Evolutionary conservation across 108 stramenopile species (phyloP), one percentile per base, ranked within the genome.

Genomic region (Pseudonitzschia multistriata): DNA sequence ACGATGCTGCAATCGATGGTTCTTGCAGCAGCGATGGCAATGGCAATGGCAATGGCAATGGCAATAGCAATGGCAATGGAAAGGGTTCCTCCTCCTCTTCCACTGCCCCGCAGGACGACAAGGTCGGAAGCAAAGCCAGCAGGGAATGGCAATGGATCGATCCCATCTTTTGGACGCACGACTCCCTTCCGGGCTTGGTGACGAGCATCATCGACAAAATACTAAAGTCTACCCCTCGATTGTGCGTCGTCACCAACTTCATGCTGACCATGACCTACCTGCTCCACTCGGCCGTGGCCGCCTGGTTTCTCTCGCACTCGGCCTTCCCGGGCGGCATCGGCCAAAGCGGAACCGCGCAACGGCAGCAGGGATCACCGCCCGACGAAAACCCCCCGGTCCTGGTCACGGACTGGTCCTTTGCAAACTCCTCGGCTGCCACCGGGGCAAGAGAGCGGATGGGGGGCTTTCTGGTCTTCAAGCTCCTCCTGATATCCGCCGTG

Each of bases 381-480:
- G n/a, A 28, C 8, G 33, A 37, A 33, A 15, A 39, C 3, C 37
- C 62, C 6, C 8, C 62, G 10, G 19, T n/a, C 22, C 21, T 67
- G 79, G 33, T 34, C 21, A 56, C 56, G 34, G 70, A 71, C 28
- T 71, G 70, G 70, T 42, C 70, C 60, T 47, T 28, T 28, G 39
- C 63, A 5, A 45, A 55, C n/a, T 21, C 57, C 10, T 59, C 57
- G 57, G 57, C 31, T 2, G 57, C 57, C 19, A 74, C 35, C 30
- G 34, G 49, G 17, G 83, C 82, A 37, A 66, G 85, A 22, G 87
- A 88, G 66, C 74, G 84, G 13, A 62, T 89, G 47, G 84, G 79
- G 13, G 88, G 88, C 10, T 89, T 81, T 66, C 61, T 89, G 40
- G 66, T 92, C 0, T 92, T 89, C 74, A 92, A 92, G 52, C 74